Evolutionary conservation across 1,284 basidiomycete genomes (phyloP), one percentile per base, ranked within the genome.

Genomic region (Tilletia horrida): DNA sequence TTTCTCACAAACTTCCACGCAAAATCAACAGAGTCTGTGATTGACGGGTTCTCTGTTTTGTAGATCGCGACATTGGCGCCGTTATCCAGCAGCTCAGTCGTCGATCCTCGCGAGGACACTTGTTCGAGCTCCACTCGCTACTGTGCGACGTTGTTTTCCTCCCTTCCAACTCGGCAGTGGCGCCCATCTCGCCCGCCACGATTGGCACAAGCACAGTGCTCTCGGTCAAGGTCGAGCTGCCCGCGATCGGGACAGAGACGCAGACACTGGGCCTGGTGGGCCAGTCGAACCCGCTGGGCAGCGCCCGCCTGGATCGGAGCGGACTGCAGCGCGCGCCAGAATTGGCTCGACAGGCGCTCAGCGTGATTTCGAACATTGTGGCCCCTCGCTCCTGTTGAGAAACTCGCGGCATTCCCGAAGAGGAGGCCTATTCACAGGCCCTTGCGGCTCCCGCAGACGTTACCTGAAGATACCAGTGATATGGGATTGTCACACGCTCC

Each of bases 91-190:
- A 45, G 35, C 44, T 64, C 21, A 48, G 21, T 4, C 35, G 35
- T 13, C 40, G 44, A n/a, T 64, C 63, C 3, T 50, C 63, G 3
- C 27, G 55, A 23, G 63, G 43, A 18, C 63, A 64, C 55, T 44
- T 64, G 27, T 64, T 64, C 44, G 48, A 64, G 48, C 40, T 64
- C 63, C 55, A 64, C 63, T 48, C 44, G 4, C 31, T 64, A 18
- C 25, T 64, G 14, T 64, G 63, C 63, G 63, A 64, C 40, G 31
- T 64, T 2, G 35, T 48, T 8, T 50, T 42, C 40, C 57, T 65
- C 6, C 55, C 55, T 18, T 43, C 25, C 21, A 29, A 40, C 45
- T 40, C 63, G 23, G 63, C 63, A 23, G 40, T 52, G 25, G 40
- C 45, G 6, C 35, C 43, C 45, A 50, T 65, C 42, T 45, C 63